Evolutionary conservation across 768 basidiomycete genomes (phyloP).

Genomic region (Pisolithus orientalis): DNA sequence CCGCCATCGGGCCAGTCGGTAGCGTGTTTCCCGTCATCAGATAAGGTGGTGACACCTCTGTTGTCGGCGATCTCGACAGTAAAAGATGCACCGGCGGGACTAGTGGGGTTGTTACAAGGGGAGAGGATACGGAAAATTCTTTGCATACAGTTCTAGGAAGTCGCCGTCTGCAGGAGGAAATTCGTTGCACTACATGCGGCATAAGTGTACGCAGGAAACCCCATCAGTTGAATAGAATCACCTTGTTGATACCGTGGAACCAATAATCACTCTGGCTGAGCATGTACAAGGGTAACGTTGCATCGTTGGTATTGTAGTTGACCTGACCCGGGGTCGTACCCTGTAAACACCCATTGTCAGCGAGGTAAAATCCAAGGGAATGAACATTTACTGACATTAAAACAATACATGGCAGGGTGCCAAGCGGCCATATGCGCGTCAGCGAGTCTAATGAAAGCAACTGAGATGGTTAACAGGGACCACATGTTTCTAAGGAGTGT

Average conservation of each 20-base stretch:
- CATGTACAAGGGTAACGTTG: constrained; percentile 23
- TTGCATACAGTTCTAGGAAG: constrained; percentile 37
- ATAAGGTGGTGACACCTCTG: constrained; percentile 40
- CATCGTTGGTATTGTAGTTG: constrained; percentile 34
- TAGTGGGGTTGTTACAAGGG: constrained; percentile 6
- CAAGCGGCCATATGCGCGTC: constrained; percentile 39
- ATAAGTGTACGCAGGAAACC: not conserved
- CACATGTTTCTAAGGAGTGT: not conserved
- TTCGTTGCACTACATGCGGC: constrained; percentile 33
- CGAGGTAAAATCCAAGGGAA: not conserved
- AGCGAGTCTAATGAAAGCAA: constrained; percentile 9
- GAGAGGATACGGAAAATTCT: too few species aligned
- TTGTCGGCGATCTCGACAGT: constrained; percentile 45
- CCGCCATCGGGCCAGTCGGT: constrained; percentile 44
- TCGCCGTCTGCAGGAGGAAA: constrained; percentile 39
- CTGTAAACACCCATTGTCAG: constrained; percentile 12
- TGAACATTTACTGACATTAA: constrained; percentile 27
- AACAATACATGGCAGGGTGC: constrained; percentile 40
- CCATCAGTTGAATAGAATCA: constrained; percentile 26
- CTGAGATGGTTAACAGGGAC: not conserved
- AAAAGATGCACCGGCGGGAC: constrained; percentile 45
- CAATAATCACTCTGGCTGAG: constrained; percentile 42
- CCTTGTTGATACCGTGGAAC: constrained; percentile 17
- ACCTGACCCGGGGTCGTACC: constrained; percentile 20
- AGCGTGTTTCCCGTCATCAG: constrained; percentile 32